Base-by-base conservation (phyloP, 2,329 filamentous ascomycete species). In the Elsinoe ampelina region DNA sequence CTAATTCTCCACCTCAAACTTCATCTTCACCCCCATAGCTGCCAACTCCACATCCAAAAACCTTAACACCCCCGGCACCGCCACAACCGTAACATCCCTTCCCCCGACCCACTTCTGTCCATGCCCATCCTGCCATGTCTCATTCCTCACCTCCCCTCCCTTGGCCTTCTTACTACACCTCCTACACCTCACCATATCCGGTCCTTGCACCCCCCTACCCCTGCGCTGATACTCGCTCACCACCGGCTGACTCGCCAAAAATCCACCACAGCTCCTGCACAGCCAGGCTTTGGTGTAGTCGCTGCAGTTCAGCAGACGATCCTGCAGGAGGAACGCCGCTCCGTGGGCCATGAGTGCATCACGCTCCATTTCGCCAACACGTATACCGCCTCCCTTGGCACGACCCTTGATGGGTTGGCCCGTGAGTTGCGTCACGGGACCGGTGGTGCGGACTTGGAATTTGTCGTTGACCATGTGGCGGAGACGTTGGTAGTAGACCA, bases 391-490 rank as follows among this genome's bases (percentile, higher is more conserved):
- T 68, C 92, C 93, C 73, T 92, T 89, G 70, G 95, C 93, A 70
- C 93, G 81, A 62, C 93, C 93, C 77, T 97, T 96, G 78, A 98
- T 93, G 39, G 93, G 93, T 70, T 98, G 93, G 32, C 92, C 91
- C 0, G 92, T 97, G 13, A 93, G 83, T 20, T 86, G 82, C 57
- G 93, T 93, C 42, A 96, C 86, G 1, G 91, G 91, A 57, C 93
- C 93, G 0, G 93, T 97, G 2, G 93, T 97, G 72, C 93, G 85
- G 57, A 97, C 93, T 72, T 98, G 93, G 79, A 88, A 98, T 74
- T 98, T 98, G 74, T 98, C 93, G 80, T 96, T 97, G 57, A 98
- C 93, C 93, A 98, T 98, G 84, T 98, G 93, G 70, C 93, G 81
- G 60, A 98, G 80, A 71, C 93, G 85, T 74, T 98, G 93, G 78